Evolutionary conservation across 257 asterid genomes (phyloP).

Genomic region (Cinchona pubescens): DNA sequence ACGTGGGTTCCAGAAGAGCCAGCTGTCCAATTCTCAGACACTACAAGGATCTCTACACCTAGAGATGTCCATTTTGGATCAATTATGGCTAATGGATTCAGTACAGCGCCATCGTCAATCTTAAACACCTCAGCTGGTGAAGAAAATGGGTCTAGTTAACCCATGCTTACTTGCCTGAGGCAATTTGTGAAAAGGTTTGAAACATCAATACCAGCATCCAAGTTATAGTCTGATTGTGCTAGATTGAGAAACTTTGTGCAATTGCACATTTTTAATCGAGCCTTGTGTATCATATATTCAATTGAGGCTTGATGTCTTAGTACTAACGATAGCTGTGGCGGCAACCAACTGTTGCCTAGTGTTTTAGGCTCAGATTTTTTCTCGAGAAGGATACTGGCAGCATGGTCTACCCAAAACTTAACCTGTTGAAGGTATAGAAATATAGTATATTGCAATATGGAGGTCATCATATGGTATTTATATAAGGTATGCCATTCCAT

Average conservation of each 20-base stretch:
- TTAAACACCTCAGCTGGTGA: slow-evolving; percentile 32
- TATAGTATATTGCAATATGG: slow-evolving; percentile 28
- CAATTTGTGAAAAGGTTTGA: slow-evolving; percentile 15
- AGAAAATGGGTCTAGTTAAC: slow-evolving; percentile 40
- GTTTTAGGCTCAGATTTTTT: slow-evolving; percentile 27
- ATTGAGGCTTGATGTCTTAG: slow-evolving; percentile 32
- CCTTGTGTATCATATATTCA: slow-evolving; percentile 45
- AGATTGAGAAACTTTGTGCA: slow-evolving; percentile 7
- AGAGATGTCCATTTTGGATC: slow-evolving; percentile 25
- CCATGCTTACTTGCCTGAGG: slow-evolving; percentile 11
- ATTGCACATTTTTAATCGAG: slow-evolving; percentile 23
- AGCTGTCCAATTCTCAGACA: slow-evolving; percentile 29
- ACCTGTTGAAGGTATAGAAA: slow-evolving; percentile 33
- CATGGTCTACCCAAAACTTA: slow-evolving; percentile 24
- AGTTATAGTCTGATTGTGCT: slow-evolving; percentile 4
- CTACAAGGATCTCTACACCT: slow-evolving; percentile 22
- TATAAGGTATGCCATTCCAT: slow-evolving; percentile 24
- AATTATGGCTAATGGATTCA: slow-evolving; percentile 55
- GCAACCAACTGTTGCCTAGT: slow-evolving; percentile 27
- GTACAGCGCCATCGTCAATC: slow-evolving; percentile 28
- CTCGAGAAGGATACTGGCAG: slow-evolving; percentile 20
- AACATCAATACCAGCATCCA: slow-evolving; percentile 1
- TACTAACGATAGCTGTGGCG: slow-evolving; percentile 22
- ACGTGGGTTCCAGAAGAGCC: slow-evolving; percentile 33
- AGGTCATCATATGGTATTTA: slow-evolving; percentile 26